phyloP scores from a whole-genome alignment of 208 protist genomes.

The Trypanosoma lewisi region DNA sequence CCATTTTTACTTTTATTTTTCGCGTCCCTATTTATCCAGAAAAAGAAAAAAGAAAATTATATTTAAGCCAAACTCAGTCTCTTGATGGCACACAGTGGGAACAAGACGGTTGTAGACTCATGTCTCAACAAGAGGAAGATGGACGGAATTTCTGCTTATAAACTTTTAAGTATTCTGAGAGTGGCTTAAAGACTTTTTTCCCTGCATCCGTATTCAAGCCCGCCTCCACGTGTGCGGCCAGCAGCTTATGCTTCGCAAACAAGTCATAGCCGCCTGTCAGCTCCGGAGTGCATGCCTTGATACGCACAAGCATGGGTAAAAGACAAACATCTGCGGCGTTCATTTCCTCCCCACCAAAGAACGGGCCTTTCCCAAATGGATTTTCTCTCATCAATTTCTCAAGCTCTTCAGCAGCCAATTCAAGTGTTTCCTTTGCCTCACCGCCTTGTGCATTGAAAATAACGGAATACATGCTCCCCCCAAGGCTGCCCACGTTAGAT shows the following conservation, averaged over 20 bases:
- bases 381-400: conserved; percentile 47
- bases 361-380: conserved; percentile 57
- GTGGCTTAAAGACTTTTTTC: conserved; percentile 40
- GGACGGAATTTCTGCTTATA: conserved; percentile 19
- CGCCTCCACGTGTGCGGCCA: conserved; percentile 37
- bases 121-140: neutral
- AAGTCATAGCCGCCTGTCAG: conserved; percentile 46
- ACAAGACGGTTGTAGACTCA: neutral
- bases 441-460: conserved; percentile 15
- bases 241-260: conserved; percentile 50
- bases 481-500: conserved; percentile 36
- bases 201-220: conserved; percentile 32
- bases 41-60: neutral
- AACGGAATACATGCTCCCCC: conserved; percentile 21
- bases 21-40: neutral
- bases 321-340: conserved; percentile 62
- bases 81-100: neutral
- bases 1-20: neutral
- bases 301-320: conserved; percentile 54
- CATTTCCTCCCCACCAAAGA: conserved; percentile 53
- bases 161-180: conserved; percentile 31
- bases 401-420: conserved; percentile 50
- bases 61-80: neutral
- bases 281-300: conserved; percentile 38
- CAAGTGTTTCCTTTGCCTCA: conserved; percentile 40